phyloP scores from a whole-genome alignment of 2,329 filamentous ascomycete species.

The Remersonia thermophila region DNA sequence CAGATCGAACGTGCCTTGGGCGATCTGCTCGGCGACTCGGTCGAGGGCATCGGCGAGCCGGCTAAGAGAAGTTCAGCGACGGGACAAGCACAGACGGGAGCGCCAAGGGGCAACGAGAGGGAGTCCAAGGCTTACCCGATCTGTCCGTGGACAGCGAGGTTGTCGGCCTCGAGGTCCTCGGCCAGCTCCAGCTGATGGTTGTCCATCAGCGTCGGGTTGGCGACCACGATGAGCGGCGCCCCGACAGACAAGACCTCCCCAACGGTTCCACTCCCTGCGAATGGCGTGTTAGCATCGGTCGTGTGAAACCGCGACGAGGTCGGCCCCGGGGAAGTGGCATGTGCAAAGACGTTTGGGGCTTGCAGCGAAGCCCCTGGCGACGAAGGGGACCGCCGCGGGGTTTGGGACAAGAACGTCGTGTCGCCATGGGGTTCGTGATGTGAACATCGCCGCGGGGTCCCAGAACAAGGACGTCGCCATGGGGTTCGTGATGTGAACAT shows the following conservation, averaged over 20 bases:
- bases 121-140: conserved; percentile 45
- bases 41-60: conserved; percentile 17
- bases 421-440: too few relatives aligned
- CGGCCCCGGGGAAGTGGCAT: too few relatives aligned
- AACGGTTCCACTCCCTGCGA: conserved; percentile 76
- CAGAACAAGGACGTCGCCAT: too few relatives aligned
- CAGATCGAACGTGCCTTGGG: conserved; percentile 15
- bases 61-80: conserved; percentile 7
- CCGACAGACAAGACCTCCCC: conserved; percentile 66
- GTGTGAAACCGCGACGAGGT: too few relatives aligned
- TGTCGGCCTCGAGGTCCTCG: conserved; percentile 56
- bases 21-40: conserved; percentile 10
- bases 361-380: too few relatives aligned
- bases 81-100: not conserved
- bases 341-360: too few relatives aligned
- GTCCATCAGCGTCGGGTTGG: conserved; percentile 69
- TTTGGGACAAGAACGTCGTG: too few relatives aligned
- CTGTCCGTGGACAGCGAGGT: conserved; percentile 63
- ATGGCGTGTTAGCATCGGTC: too few relatives aligned
- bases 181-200: conserved; percentile 90
- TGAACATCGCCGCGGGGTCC: too few relatives aligned
- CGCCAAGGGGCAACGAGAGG: too few relatives aligned
- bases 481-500: too few relatives aligned
- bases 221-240: conserved; percentile 75
- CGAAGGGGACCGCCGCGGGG: too few relatives aligned